A percentile compares a stretch with the other conserved stretches of the same genome.
Conservation (phyloP, 1,284 basidiomycete species). For the Coniferiporia sulphurascens region DNA sequence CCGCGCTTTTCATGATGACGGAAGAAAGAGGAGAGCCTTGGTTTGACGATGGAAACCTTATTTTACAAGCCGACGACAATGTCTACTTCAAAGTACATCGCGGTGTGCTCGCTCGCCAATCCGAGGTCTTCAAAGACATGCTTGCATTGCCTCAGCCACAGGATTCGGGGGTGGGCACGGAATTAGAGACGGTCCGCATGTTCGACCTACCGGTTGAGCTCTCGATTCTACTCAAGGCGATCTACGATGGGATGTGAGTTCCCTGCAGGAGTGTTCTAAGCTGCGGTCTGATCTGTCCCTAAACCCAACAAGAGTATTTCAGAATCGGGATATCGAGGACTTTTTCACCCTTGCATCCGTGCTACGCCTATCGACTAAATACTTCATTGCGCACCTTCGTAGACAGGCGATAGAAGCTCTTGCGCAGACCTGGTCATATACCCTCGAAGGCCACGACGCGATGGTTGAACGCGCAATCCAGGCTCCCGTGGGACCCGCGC, state of each 20-base stretch:
- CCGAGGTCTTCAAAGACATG: constrained; percentile 56
- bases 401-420: constrained; percentile 44
- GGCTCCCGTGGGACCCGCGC: constrained; percentile 32
- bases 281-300: not conserved
- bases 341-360: constrained; percentile 52
- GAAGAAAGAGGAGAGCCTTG: constrained; percentile 14
- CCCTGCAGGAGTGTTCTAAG: not conserved
- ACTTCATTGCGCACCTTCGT: constrained; percentile 47
- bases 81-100: constrained; percentile 38
- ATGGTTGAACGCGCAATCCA: constrained; percentile 49
- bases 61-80: constrained; percentile 18
- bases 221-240: constrained; percentile 46
- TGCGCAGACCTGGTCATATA: constrained; percentile 47
- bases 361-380: constrained; percentile 54
- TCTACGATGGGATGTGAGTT: constrained; percentile 56
- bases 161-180: constrained; percentile 19
- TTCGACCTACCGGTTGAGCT: constrained; percentile 50
- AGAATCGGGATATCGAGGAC: constrained; percentile 39
- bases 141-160: constrained; percentile 46
- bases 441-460: constrained; percentile 49
- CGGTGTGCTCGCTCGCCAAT: constrained; percentile 53
- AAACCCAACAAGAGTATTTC: constrained; percentile 30
- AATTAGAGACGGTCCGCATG: constrained; percentile 45
- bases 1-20: too few relatives aligned
- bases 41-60: constrained; percentile 24